Evolutionary conservation across 495 filamentous ascomycete genomes (phyloP).

Genomic region (Parmelia sp.): DNA sequence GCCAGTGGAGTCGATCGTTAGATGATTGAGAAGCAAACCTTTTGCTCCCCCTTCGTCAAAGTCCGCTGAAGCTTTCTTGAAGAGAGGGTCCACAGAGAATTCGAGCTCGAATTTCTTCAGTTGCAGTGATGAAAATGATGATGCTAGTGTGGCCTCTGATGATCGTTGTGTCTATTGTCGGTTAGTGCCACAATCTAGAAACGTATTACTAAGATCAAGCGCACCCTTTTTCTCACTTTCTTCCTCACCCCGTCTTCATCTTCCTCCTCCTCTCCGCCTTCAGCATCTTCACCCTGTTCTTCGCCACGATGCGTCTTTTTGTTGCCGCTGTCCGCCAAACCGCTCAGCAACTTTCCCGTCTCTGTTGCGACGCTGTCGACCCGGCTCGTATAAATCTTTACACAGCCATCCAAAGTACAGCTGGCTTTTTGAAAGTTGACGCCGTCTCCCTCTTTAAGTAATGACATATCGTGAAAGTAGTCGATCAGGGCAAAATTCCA

Average conservation of each 20-base stretch:
- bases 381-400: constrained; percentile 98
- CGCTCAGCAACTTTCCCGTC: constrained; percentile 91
- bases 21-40: constrained; percentile 87
- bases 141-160: constrained; percentile 85
- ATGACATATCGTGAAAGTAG: constrained; percentile 98
- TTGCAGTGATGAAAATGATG: constrained; percentile 79
- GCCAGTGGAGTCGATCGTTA: constrained; percentile 84
- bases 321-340: constrained; percentile 82
- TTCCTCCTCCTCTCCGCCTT: constrained; percentile 71
- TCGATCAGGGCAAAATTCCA: constrained; percentile 99
- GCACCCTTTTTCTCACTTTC: constrained; percentile 67
- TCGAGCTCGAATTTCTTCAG: constrained; percentile 97
- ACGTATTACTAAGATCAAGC: constrained; percentile 5
- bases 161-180: constrained; percentile 56
- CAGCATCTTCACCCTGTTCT: constrained; percentile 55
- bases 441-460: constrained; percentile 90
- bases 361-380: constrained; percentile 98
- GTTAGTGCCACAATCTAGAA: constrained; percentile 20
- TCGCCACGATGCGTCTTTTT: constrained; percentile 66
- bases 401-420: constrained; percentile 95
- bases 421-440: constrained; percentile 99
- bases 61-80: constrained; percentile 97
- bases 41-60: constrained; percentile 98
- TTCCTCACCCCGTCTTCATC: constrained; percentile 71
- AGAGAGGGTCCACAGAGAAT: constrained; percentile 92